Percentiles rank a stretch among this genome's conserved stretches.
Conservation (phyloP, 2,329 filamentous ascomycete genomes). For the Diaporthe eres region DNA sequence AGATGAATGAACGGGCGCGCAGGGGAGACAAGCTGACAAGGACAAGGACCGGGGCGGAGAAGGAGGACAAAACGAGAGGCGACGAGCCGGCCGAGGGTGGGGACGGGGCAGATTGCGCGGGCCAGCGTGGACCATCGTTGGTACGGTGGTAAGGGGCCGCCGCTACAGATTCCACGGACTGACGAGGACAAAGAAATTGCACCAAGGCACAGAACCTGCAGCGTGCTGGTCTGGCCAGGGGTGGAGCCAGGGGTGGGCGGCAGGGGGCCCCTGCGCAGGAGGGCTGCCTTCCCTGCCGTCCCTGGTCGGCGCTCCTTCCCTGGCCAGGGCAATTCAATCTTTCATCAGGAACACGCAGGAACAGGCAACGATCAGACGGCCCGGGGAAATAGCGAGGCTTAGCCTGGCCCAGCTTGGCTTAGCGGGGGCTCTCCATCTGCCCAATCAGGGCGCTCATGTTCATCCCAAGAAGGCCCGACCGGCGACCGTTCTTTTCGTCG, state of each 20-base stretch:
- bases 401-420: not conserved
- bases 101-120: slow-evolving; percentile 20
- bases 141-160: not conserved
- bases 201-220: slow-evolving; percentile 30
- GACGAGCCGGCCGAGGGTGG: slow-evolving; percentile 9
- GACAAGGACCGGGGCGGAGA: slow-evolving; percentile 16
- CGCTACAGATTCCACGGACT: slow-evolving; percentile 1
- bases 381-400: slow-evolving; percentile 30
- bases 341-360: slow-evolving; percentile 29
- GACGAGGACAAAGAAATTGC: slow-evolving; percentile 10
- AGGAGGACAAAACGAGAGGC: slow-evolving; percentile 15
- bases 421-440: not conserved
- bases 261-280: not conserved
- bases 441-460: slow-evolving; percentile 21
- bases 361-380: slow-evolving; percentile 27
- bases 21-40: slow-evolving; percentile 1
- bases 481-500: slow-evolving; percentile 1
- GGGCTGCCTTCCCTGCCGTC: not conserved
- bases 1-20: slow-evolving; percentile 20
- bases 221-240: not conserved
- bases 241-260: not conserved
- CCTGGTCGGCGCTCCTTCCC: not conserved
- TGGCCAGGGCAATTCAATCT: slow-evolving; percentile 6
- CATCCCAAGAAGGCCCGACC: slow-evolving; percentile 29
- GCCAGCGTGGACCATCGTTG: slow-evolving; percentile 3